A percentile compares a stretch with the other conserved stretches of the same genome.
Evolutionary conservation across 441 rosid species (phyloP).

Genomic region (Adansonia grandidieri): DNA sequence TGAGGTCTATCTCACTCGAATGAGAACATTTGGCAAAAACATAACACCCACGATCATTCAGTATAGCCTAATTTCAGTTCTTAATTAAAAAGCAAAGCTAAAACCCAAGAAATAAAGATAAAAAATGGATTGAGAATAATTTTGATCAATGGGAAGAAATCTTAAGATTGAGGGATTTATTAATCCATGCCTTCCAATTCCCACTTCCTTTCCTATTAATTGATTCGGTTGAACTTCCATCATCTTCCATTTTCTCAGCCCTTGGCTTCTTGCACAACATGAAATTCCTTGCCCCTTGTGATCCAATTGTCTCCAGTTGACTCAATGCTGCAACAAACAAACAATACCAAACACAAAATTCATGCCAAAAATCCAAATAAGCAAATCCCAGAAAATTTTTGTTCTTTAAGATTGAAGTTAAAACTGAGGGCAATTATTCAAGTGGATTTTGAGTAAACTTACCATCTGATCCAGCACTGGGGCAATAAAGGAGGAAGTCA

Average conservation of each 20-base stretch:
- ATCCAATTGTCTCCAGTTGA: constrained; percentile 79
- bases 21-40: constrained; percentile 8
- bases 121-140: not conserved
- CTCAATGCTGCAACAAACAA: constrained; percentile 54
- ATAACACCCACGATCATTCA: constrained; percentile 10
- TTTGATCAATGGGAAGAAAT: constrained; percentile 56
- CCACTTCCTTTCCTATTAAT: constrained; percentile 59
- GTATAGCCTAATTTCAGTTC: not conserved
- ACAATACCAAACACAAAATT: not conserved
- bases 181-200: constrained; percentile 87
- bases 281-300: constrained; percentile 74
- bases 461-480: constrained; percentile 69
- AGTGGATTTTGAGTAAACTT: constrained; percentile 14
- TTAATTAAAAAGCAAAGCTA: not conserved
- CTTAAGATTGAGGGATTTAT: constrained; percentile 78
- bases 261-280: constrained; percentile 83
- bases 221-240: constrained; percentile 36
- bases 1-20: constrained; percentile 16
- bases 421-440: not conserved
- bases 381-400: too few species aligned
- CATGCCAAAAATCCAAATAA: too few species aligned
- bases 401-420: too few species aligned
- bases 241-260: constrained; percentile 39
- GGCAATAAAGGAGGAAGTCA: constrained; percentile 73
- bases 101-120: not conserved